Base-by-base conservation (phyloP, 2,329 filamentous ascomycete genomes). In the Stemphylium beticola region DNA sequence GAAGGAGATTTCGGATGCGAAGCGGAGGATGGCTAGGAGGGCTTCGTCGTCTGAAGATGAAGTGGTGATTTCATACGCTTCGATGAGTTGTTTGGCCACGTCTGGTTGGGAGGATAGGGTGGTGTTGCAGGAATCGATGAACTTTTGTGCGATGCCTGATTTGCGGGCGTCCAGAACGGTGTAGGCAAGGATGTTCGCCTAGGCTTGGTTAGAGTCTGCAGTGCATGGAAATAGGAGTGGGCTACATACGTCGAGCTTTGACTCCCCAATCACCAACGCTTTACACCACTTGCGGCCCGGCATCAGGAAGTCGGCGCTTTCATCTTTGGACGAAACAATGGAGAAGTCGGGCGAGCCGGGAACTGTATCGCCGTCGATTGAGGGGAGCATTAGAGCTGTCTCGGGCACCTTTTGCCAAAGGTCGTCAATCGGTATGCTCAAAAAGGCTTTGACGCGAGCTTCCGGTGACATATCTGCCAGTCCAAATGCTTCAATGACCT, bases 221-320 rank as follows among this genome's bases (percentile, higher is more conserved):
- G 3, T 10, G 6, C 4, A 4, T 34, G 6, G 5, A 34, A 1
- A 4, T 17, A n/a, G 4, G 20, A 4, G n/a, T 8, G 4, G 2
- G 4, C 0, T 11, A 29, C 41, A 62, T 68, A 79, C 78, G 69
- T 83, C 81, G 40, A 79, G 74, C 53, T 77, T 72, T 18, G 78
- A 78, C 53, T 82, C 77, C 14, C 81, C 81, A 34, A 83, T 76
- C 55, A 82, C 72, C 10, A 83, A 52, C n/a, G 74, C 70, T 32
- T 76, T 65, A 52, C 77, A 81, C 80, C 81, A 83, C 9, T 71
- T 66, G 33, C 73, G 76, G 0, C 77, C 80, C 4, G 75, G 74
- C 29, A 79, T 69, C 22, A 49, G 33, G 36, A 68, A 69, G 6
- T 17, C 11, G 10, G 59, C 54, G 22, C 60, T 61, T 31, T 75